Base-by-base conservation (phyloP, 2,329 filamentous ascomycete genomes). In the Monosporascus sp. region DNA sequence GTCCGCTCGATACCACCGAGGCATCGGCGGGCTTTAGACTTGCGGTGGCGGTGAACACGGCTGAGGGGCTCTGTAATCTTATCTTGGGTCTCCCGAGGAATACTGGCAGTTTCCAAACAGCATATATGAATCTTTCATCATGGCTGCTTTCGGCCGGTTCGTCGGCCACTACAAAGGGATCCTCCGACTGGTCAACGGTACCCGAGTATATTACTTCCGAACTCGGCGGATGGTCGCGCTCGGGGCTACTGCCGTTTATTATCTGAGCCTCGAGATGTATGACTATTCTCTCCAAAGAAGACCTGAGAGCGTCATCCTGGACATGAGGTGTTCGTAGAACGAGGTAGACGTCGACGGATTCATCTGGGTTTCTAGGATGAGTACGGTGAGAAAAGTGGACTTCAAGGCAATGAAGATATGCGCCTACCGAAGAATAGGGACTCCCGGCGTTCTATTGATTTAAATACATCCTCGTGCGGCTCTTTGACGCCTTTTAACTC, bases 361-460 rank as follows among this genome's bases (percentile, higher is more conserved):
- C 88, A 79, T 92, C 88, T 91, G 72, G 53, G 65, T 64, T 34
- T 74, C 72, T 79, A 71, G 61, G 64, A 74, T 79, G 69, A 80
- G 79, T 72, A 74, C 63, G 59, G 62, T 65, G 60, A 71, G 69
- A 72, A 63, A 72, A 63, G 64, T 57, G 59, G 59, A 65, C 56
- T 60, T 59, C 63, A 60, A 57, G 58, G 62, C 60, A 53, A 54
- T 49, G 51, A 54, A 57, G 52, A 54, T 60, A 60, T 54, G 51
- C 47, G 69, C 80, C 60, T 75, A 90, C 88, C 88, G 65, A 91
- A 90, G 65, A 89, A 87, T 39, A 92, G 73, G 51, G 79, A 77
- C 39, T 86, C 78, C 58, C 88, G 78, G 61, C 83, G 79, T 44
- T 80, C 72, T 62, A 90, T 77, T 18, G 78, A 78, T 49, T 82